Conservation (phyloP, 1,139 yeast genomes). For the Pichia sp. region DNA sequence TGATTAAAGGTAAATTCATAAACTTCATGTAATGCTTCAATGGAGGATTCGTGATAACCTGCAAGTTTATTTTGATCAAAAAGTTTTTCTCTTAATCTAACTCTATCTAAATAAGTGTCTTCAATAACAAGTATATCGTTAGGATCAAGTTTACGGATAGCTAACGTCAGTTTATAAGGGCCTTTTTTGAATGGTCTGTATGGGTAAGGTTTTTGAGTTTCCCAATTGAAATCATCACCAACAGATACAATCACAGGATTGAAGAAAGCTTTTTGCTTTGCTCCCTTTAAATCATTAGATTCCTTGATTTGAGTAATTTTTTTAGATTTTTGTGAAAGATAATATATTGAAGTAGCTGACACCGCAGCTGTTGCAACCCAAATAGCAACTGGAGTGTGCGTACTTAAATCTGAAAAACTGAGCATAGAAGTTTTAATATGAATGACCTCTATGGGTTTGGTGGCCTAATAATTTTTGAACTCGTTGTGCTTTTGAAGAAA, state of each 20-base stretch:
- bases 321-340: not conserved
- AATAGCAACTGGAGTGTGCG: not conserved
- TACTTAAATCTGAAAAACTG: not conserved
- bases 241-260: slow-evolving; percentile 28
- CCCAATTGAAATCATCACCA: slow-evolving; percentile 41
- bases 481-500: too few relatives aligned
- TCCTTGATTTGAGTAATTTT: not conserved
- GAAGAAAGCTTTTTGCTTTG: not conserved
- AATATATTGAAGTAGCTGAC: not conserved
- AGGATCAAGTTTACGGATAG: slow-evolving; percentile 46
- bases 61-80: slow-evolving; percentile 38
- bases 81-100: slow-evolving; percentile 39
- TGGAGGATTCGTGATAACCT: slow-evolving; percentile 38
- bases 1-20: slow-evolving; percentile 45
- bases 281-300: not conserved
- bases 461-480: too few relatives aligned
- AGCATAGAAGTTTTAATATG: not conserved
- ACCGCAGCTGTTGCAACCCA: not conserved
- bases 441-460: too few relatives aligned
- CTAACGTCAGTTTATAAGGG: slow-evolving; percentile 62
- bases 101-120: slow-evolving; percentile 45
- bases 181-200: slow-evolving; percentile 62
- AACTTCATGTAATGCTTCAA: slow-evolving; percentile 49
- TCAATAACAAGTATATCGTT: slow-evolving; percentile 68
- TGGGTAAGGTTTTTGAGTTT: slow-evolving; percentile 38